Evolutionary conservation across 2,329 filamentous ascomycete genomes (phyloP).

Genomic region (Canariomyces notabilis): DNA sequence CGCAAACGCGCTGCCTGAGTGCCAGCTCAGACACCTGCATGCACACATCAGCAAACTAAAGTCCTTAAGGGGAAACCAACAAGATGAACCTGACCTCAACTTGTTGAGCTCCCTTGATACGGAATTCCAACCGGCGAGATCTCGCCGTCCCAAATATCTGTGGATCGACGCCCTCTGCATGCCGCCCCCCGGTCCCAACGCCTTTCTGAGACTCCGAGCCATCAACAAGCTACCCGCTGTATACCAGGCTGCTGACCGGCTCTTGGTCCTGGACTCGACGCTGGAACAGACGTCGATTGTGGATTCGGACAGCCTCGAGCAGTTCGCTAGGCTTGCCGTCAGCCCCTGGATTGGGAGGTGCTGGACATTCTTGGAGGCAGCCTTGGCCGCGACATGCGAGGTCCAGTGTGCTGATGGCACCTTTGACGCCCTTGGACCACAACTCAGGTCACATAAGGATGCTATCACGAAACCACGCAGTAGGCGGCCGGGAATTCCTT

Average conservation of each 20-base stretch:
- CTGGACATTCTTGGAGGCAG: conserved; percentile 21
- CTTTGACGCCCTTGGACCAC: conserved; percentile 16
- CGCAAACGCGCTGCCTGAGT: conserved; percentile 20
- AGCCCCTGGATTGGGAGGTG: conserved; percentile 20
- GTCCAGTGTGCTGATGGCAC: conserved; percentile 23
- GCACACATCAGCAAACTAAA: conserved; percentile 16
- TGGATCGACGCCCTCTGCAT: conserved; percentile 24
- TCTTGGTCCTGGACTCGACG: conserved; percentile 18
- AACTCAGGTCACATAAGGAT: conserved; percentile 7
- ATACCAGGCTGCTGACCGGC: conserved; percentile 19
- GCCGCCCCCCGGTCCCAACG: conserved; percentile 11
- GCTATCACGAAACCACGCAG: neutral
- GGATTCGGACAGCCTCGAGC: conserved; percentile 18
- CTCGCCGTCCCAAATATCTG: conserved; percentile 15
- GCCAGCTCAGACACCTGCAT: conserved; percentile 19
- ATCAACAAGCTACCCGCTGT: conserved; percentile 22
- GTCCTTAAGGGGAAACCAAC: neutral
- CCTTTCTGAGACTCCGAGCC: conserved; percentile 15
- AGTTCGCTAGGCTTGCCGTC: conserved; percentile 18
- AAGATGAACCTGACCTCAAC: conserved; percentile 11
- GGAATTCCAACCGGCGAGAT: conserved; percentile 15
- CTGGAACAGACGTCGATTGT: conserved; percentile 15
- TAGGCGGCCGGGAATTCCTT: conserved; percentile 1
- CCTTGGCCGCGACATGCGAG: conserved; percentile 15
- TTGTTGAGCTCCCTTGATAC: conserved; percentile 17